Base-by-base conservation (phyloP, 2,329 filamentous ascomycete genomes). In the Aureobasidium sp. region DNA sequence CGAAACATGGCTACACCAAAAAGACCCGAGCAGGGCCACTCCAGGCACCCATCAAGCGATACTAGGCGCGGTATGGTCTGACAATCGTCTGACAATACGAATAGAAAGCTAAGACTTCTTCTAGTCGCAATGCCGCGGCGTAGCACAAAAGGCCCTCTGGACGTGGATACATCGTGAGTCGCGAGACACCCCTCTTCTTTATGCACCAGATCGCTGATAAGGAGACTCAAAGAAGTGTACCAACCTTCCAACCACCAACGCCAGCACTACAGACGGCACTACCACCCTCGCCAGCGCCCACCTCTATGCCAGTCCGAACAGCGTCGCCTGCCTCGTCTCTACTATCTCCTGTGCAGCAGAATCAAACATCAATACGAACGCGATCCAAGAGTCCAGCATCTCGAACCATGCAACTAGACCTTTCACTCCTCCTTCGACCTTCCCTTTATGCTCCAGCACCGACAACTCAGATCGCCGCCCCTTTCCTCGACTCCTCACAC, bases 361-460 rank as follows among this genome's bases (percentile, higher is more conserved):
- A 39, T 62, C 7, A 9, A 1, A 3, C 22, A n/a, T 19, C 50
- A 42, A 61, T 29, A 61, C 64, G 64, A 49, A 69, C 40, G 27
- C 37, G 62, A 64, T 54, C 64, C 45, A 31, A 62, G 56, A 66
- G 60, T 60, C 58, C 29, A 17, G 31, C 64, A 42, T 19, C 37
- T 48, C 62, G 61, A 9, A 63, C 56, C 35, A 74, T 54, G 63
- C 72, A 65, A 39, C 88, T 89, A 69, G 88, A 96, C 76, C 89
- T 96, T 67, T 85, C 86, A 19, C 93, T 88, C 72, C 85, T 97
- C 49, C 82, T 94, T 12, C 84, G 87, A 22, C 86, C 90, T 3
- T 85, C 90, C 66, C 87, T 92, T 61, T 97, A 93, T 77, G 92
- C 96, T 71, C 85, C 88, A 1, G 79, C 97, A 27, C 86, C 88